A percentile compares a stretch with the other conserved stretches of the same genome.
phyloP scores from a whole-genome alignment of 2,329 filamentous ascomycete species.

The Aspergillus sergii region DNA sequence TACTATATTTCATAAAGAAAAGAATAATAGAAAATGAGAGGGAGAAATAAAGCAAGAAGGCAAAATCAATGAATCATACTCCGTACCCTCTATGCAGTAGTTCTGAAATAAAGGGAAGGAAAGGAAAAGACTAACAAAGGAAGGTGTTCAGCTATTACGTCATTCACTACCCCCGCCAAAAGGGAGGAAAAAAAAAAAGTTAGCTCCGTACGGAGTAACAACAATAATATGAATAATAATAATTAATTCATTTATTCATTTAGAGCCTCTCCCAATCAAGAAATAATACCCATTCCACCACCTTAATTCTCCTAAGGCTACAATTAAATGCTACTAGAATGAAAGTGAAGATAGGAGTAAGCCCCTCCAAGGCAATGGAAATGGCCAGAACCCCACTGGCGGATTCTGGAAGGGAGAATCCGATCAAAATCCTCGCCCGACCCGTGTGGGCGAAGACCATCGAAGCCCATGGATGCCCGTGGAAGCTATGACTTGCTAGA shows the following conservation, averaged over 20 bases:
- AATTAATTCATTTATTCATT: background rate
- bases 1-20: background rate
- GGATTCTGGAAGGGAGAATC: slow-evolving; percentile 1
- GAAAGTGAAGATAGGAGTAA: background rate
- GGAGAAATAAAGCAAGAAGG: background rate
- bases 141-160: slow-evolving; percentile 7
- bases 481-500: slow-evolving; percentile 44
- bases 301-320: background rate
- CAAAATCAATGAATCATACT: background rate
- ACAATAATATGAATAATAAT: no score
- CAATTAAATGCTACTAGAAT: background rate
- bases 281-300: background rate
- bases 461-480: slow-evolving; percentile 41
- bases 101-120: background rate
- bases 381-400: slow-evolving; percentile 17
- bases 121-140: background rate
- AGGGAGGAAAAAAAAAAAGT: background rate
- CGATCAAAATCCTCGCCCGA: background rate
- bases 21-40: background rate
- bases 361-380: background rate
- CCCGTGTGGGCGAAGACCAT: slow-evolving; percentile 25
- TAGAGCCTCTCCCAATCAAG: no score
- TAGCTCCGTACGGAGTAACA: no score
- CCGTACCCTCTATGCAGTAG: background rate
- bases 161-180: slow-evolving; percentile 12